These are phyloP conservation scores for Colletotrichum kahawae DNA, from an alignment of 2,329 filamentous ascomycete genomes.

Conservation along the genomic window DNA sequence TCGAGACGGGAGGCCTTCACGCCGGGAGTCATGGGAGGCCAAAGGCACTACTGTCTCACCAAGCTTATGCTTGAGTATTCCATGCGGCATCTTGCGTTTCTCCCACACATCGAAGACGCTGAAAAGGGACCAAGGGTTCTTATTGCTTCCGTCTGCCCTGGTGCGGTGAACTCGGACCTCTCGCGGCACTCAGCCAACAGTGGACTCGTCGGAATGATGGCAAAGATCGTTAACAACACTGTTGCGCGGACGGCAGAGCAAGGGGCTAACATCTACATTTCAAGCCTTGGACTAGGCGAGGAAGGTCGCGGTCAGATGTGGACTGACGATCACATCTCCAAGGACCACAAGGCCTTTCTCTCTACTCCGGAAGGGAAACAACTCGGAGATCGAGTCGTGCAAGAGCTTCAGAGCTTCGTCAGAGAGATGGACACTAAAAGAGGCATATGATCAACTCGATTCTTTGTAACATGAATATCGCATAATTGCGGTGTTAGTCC, in stretches of 20 bases:
- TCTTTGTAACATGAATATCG: background rate
- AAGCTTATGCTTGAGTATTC: background rate
- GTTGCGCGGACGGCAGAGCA: background rate
- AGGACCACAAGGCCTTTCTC: rapidly evolving
- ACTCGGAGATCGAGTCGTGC: background rate
- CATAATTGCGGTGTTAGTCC: background rate
- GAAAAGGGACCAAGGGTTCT: background rate
- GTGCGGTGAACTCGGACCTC: background rate
- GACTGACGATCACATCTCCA: background rate
- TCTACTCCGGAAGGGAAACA: background rate
- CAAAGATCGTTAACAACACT: background rate
- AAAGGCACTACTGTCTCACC: background rate
- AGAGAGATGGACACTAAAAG: background rate
- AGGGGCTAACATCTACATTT: background rate
- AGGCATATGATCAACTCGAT: background rate
- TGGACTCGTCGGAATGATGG: background rate
- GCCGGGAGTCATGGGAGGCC: background rate
- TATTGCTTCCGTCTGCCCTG: background rate
- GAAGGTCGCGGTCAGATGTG: background rate
- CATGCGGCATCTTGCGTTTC: background rate
- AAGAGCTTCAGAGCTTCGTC: background rate
- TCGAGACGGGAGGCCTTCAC: background rate
- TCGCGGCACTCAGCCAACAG: background rate
- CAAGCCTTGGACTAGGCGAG: background rate
- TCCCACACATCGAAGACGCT: background rate